These are phyloP conservation scores for Salicornia ramosissima DNA, from an alignment of 148 eudicot species.

Conservation along the genomic window DNA sequence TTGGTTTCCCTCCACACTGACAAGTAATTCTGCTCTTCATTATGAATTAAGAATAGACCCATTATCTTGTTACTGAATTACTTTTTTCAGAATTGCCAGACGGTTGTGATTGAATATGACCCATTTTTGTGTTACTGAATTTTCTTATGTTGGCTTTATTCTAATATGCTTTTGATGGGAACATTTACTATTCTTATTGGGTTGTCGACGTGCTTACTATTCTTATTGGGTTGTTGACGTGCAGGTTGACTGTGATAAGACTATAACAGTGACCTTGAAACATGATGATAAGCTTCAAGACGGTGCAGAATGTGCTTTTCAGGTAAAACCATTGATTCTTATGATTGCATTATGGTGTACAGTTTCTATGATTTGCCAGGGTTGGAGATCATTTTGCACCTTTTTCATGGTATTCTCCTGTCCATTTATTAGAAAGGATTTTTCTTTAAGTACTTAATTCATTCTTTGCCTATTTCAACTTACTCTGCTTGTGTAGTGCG, in stretches of 20 bases:
- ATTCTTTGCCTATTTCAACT: constrained; percentile 7
- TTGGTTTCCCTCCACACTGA: not conserved
- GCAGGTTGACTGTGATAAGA: constrained; percentile 98
- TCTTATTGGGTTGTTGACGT: constrained; percentile 7
- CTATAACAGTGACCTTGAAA: constrained; percentile 82
- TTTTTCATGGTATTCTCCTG: not conserved
- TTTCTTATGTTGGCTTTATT: not conserved
- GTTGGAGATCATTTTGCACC: not conserved
- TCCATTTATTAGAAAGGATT: not conserved
- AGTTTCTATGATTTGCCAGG: not conserved
- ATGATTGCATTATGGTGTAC: not conserved
- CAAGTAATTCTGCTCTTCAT: not conserved
- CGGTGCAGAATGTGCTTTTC: constrained; percentile 83
- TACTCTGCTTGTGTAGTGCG: constrained; percentile 50
- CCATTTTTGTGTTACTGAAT: not conserved
- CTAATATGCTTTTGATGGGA: not conserved
- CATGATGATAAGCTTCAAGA: constrained; percentile 96
- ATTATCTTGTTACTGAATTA: not conserved
- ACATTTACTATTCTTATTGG: constrained; percentile 6
- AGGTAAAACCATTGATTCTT: constrained; percentile 36
- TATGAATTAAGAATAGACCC: not conserved
- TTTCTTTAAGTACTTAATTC: not conserved
- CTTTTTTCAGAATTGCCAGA: too few species aligned
- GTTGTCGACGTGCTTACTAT: constrained; percentile 21
- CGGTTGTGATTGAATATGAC: too few species aligned